These are phyloP conservation scores for Pleurotus djamor DNA, from an alignment of 768 basidiomycete species.

Conservation along the genomic window DNA sequence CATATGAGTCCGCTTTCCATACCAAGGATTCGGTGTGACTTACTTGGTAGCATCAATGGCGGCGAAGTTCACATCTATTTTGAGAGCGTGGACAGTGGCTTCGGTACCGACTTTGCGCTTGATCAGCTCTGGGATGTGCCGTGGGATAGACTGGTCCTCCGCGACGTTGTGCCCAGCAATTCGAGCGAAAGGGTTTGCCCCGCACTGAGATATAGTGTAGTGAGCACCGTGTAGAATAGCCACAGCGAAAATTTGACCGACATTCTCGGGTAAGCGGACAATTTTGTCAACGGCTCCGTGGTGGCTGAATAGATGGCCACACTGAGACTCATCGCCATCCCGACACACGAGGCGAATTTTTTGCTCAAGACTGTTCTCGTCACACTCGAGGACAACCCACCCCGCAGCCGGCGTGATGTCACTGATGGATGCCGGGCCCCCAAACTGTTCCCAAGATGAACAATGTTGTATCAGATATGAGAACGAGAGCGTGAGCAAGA, in stretches of 20 bases:
- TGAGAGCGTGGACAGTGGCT: constrained; percentile 27
- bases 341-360: neutral
- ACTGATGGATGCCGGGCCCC: neutral
- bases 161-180: constrained; percentile 29
- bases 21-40: neutral
- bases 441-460: neutral
- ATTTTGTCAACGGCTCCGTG: constrained; percentile 44
- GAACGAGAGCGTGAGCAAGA: neutral
- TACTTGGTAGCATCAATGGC: constrained; percentile 18
- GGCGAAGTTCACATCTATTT: constrained; percentile 30
- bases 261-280: constrained; percentile 52
- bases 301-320: constrained; percentile 34
- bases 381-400: constrained; percentile 2
- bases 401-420: constrained; percentile 4
- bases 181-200: constrained; percentile 18
- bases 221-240: neutral
- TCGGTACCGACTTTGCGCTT: constrained; percentile 17
- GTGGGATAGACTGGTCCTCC: constrained; percentile 32
- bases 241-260: constrained; percentile 21
- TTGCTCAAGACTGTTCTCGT: neutral
- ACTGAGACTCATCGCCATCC: constrained; percentile 18
- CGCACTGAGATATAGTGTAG: constrained; percentile 2
- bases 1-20: neutral
- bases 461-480: neutral
- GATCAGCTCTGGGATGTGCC: constrained; percentile 15